Base-by-base conservation (phyloP, 2,329 filamentous ascomycete genomes). In the Lithohypha guttulata region DNA sequence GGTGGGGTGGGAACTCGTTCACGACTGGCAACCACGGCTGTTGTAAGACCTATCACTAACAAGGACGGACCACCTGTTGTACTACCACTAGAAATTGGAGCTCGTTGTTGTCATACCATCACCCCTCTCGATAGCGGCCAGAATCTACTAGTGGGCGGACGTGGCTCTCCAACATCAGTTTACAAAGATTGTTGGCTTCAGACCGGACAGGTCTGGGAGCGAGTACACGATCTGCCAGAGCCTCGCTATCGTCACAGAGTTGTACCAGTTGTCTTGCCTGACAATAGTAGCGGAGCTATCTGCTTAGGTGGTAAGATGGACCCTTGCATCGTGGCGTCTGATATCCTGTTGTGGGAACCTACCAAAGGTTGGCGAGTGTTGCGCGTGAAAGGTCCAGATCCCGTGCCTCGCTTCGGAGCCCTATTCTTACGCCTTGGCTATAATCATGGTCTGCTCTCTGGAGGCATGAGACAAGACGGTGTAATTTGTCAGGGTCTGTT, bases 181-280 rank as follows among this genome's bases (percentile, higher is more conserved):
- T 64, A 84, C 28, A 65, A 65, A 23, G 83, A 91, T 56, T 86
- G 81, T 50, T 95, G 84, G 84, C 50, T 86, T 2, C 75, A 79
- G 46, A 67, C 71, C 37, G 70, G 70, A 35, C 66, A 66, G 20
- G 57, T 53, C 10, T 94, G 85, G 85, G 66, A 68, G 42, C 69
- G 66, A 46, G 70, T 75, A 10, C 67, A 79, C 42, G 70, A 75
- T 50, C 65, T 94, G n/a, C 79, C 80, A 0, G 52, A 65, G n/a
- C 71, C 80, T 7, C 66, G 86, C 17, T 94, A 82, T 59, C 71
- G 89, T 36, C 89, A 95, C 54, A 74, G 75, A 42, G 71, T 79
- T 20, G 65, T 76, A 9, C 55, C 58, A 10, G 53, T 75, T 23
- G 51, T 53, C 22, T 36, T 65, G 15, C 48, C 51, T 4, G 42